Conservation (phyloP, 1,284 basidiomycete genomes). For the Cutaneotrichosporon arboriforme region DNA sequence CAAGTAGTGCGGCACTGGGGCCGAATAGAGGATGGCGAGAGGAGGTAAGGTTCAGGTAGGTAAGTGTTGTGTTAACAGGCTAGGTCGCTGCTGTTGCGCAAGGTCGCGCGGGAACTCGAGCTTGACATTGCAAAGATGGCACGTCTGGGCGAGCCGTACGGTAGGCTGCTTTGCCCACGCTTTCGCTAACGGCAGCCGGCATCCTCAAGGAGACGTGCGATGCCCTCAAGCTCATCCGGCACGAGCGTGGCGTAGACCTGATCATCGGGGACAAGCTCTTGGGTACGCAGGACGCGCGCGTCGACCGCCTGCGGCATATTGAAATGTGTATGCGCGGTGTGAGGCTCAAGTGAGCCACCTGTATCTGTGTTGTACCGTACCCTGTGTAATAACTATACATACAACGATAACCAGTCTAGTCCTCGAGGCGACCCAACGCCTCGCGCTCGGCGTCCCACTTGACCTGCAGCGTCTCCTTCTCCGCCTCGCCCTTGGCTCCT, state of each 20-base stretch:
- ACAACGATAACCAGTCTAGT: constrained; percentile 13
- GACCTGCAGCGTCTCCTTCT: constrained; percentile 8
- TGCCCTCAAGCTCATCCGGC: constrained; percentile 17
- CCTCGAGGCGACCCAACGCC: constrained; percentile 10
- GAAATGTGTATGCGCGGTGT: constrained; percentile 12
- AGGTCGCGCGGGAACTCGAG: constrained; percentile 14
- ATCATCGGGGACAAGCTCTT: constrained; percentile 5
- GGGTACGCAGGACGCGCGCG: constrained; percentile 4
- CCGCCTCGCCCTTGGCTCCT: constrained; percentile 13
- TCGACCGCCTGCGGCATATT: constrained; percentile 5
- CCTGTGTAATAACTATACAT: constrained; percentile 9
- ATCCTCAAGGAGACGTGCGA: constrained; percentile 6
- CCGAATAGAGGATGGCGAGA: constrained; percentile 8
- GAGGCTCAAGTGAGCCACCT: not conserved
- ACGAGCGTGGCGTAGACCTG: constrained; percentile 12
- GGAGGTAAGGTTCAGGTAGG: constrained; percentile 6
- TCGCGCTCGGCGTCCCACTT: constrained; percentile 12
- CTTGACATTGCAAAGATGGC: constrained; percentile 10
- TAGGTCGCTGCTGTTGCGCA: constrained; percentile 4
- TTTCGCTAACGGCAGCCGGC: constrained; percentile 7
- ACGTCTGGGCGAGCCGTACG: not conserved
- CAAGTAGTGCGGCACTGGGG: constrained; percentile 17
- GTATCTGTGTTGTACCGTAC: not conserved
- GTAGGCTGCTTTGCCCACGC: not conserved
- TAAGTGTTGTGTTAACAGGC: not conserved